phyloP scores from a whole-genome alignment of 495 filamentous ascomycete species.

The Hypoxylon cercidicola region DNA sequence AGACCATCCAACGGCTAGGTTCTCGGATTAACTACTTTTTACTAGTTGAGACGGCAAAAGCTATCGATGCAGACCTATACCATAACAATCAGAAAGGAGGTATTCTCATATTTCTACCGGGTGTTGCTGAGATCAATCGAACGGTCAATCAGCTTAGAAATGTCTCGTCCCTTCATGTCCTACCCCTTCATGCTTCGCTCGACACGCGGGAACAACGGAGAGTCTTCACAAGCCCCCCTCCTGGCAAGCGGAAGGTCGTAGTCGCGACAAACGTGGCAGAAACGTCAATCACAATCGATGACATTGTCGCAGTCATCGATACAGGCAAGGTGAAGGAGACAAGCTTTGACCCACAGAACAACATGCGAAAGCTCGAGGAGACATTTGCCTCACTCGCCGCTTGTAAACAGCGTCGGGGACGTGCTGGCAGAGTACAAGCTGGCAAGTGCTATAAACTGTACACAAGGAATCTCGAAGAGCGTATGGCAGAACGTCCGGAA shows the following conservation, averaged over 20 bases:
- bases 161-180: constrained; percentile 76
- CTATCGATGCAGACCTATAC: constrained; percentile 78
- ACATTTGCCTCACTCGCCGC: constrained; percentile 95
- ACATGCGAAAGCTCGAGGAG: constrained; percentile 93
- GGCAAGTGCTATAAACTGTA: constrained; percentile 96
- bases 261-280: constrained; percentile 97
- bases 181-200: constrained; percentile 93
- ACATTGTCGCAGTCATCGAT: constrained; percentile 96
- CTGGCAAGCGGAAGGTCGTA: constrained; percentile 88
- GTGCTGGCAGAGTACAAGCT: constrained; percentile 89
- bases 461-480: constrained; percentile 83
- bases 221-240: constrained; percentile 82
- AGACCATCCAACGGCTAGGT: constrained; percentile 76
- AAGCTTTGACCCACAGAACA: constrained; percentile 89
- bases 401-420: constrained; percentile 94
- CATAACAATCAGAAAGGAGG: constrained; percentile 73
- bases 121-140: constrained; percentile 83
- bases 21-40: constrained; percentile 94
- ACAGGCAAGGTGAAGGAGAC: constrained; percentile 96
- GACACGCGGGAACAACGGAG: constrained; percentile 84
- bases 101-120: constrained; percentile 94
- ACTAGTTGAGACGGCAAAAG: constrained; percentile 77
- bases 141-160: constrained; percentile 75
- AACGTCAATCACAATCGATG: constrained; percentile 97
- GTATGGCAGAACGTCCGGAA: constrained; percentile 88